Base-by-base conservation (phyloP, 2,329 filamentous ascomycete species). In the Bisporella sp. region DNA sequence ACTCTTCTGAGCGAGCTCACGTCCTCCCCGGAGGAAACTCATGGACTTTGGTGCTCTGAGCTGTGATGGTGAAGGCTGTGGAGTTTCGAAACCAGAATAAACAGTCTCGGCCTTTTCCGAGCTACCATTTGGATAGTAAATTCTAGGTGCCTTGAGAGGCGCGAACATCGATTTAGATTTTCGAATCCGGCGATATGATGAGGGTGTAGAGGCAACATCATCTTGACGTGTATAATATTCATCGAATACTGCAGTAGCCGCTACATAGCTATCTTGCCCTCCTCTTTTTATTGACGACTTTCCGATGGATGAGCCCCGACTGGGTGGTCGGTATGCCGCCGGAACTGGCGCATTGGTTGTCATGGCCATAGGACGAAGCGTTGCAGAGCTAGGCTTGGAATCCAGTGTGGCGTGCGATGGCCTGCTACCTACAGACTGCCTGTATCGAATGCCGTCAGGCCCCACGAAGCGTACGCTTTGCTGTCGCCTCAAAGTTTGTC, bases 151-250 rank as follows among this genome's bases (percentile, higher is more conserved):
- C 55, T 46, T 62, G 28, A 8, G 54, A 54, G 41, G 67, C 54
- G 48, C 70, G 53, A 77, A 71, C 74, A 81, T 75, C 0, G 79
- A 82, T 51, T 69, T 75, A 1, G 78, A 78, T 58, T 75, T 78
- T 41, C 76, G 75, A 41, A 82, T 63, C 31, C 68, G 72, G 44
- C 72, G 70, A 56, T 72, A 76, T 0, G 75, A 75, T 2, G 71
- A 73, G 11, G 73, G 71, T 31, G 68, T 68, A 3, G 76, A 76
- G 1, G 68, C 69, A 32, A 72, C 62, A 47, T 75, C 71, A 50
- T 78, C 73, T 51, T 77, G 72, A 1, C 68, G 69, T 4, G 69
- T 73, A 59, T 73, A 76, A 49, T 70, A 69, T 57, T 73, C 68
- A 35, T 73, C 66, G 39, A 65, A 67, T 45, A 66, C 62, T 46